Base-by-base conservation (phyloP, 148 eudicot genomes). In the Talinum fruticosum region DNA sequence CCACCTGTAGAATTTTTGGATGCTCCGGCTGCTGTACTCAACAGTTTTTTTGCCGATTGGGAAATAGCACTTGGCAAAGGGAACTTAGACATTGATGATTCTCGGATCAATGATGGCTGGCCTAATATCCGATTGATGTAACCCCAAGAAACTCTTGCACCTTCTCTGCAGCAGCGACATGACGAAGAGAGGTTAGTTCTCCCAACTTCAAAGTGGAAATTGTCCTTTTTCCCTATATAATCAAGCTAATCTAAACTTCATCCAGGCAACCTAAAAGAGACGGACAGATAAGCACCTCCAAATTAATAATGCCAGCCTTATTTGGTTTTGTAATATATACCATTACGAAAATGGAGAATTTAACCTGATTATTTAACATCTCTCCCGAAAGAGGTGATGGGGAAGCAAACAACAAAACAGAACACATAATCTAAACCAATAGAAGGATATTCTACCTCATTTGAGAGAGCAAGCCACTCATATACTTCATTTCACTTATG, bases 61-160 rank as follows among this genome's bases (percentile, higher is more conserved):
- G 91, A 87, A 77, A 81, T 79, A 47, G 87, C 74, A 51, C 88
- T 84, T 62, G 94, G 85, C 93, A 82, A 86, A 47, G 97, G 99
- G 75, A 85, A 87, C 86, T 89, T 96, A 33, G 90, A 83, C 90
- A 96, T 91, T 65, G 99, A 96, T 71, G 99, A 96, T 85, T 96
- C 99, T 74, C 99, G 89, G 78, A 96, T 91, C 71, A 96, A 81
- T 77, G 99, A 93, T 76, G 99, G 99, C 82, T 96, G 97, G 73
- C 99, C 99, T 23, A 96, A 90, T 78, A 93, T 91, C 62, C 97
- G 89, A 79, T 96, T 96, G 75, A 96, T 75, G 80, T 96, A 93
- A 37, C 99, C 97, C 99, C 99, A 96, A 24, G 81, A 86, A 71
- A 96, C 99, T 87, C 92, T 90, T 37, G 99, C 89, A 37, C 99